These are phyloP conservation scores for Talaromyces liani DNA, from an alignment of 495 filamentous ascomycete genomes.

Conservation along the genomic window DNA sequence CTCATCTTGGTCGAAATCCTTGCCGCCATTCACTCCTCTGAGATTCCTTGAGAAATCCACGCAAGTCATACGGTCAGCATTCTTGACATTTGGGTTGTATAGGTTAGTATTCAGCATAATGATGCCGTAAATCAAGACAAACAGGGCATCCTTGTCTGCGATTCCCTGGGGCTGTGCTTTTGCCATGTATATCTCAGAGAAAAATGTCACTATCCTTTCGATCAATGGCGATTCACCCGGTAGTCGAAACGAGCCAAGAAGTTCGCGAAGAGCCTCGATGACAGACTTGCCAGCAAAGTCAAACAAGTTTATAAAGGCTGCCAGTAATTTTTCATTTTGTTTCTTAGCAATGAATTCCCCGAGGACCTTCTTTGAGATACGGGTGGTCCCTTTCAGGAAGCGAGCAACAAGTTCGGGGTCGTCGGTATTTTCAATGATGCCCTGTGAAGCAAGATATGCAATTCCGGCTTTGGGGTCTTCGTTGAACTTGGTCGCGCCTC, in stretches of 20 bases:
- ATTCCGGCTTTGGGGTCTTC: conserved; percentile 87
- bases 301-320: conserved; percentile 75
- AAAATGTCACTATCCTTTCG: conserved; percentile 81
- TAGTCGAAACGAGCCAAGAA: conserved; percentile 88
- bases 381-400: conserved; percentile 77
- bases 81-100: conserved; percentile 88
- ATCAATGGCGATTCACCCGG: conserved; percentile 91
- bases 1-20: conserved; percentile 80
- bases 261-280: conserved; percentile 79
- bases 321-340: conserved; percentile 70
- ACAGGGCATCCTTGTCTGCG: conserved; percentile 82
- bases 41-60: conserved; percentile 80
- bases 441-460: conserved; percentile 73
- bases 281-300: conserved; percentile 81
- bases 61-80: conserved; percentile 70
- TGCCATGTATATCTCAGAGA: conserved; percentile 80
- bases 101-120: conserved; percentile 94
- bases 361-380: conserved; percentile 82
- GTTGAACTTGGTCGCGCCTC: conserved; percentile 88
- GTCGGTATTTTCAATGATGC: conserved; percentile 69
- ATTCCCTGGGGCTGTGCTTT: conserved; percentile 65
- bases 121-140: conserved; percentile 87
- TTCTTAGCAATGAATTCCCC: conserved; percentile 92
- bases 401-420: conserved; percentile 66
- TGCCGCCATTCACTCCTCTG: conserved; percentile 76